Evolutionary conservation across 129 eudicot species (phyloP), one percentile per base, ranked within the genome.

Genomic region (Silybum marianum): DNA sequence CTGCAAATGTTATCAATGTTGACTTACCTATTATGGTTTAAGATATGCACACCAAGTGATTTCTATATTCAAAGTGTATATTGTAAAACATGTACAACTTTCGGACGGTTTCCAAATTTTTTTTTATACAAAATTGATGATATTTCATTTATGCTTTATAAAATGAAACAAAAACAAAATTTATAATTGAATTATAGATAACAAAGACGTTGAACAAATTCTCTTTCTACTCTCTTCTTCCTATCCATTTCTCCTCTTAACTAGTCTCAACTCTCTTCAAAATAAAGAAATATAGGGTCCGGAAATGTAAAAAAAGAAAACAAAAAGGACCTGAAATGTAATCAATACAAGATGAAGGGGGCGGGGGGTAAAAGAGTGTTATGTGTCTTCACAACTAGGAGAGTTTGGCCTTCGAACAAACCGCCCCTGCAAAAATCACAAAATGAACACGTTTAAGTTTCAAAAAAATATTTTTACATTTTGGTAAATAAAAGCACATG

Each of bases 361-460:
- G 70, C 14, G 67, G 72, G 62, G 38, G 54, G 70, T 22, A 14
- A 36, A 14, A 19, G 5, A 69, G 10, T 54, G 74, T 74, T 74
- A 65, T 32, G 75, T 51, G 42, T 85, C 84, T 70, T 69, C 86
- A 75, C 86, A 75, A 26, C 78, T 77, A 4, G 80, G 85, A 63
- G 92, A 88, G 82, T 91, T 85, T 38, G 89, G 51, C 82, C 91
- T 87, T 85, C 89, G 87, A 19, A 91, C 95, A 91, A 91, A 91
- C 13, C 95, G 89, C 34, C 95, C 95, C 95, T 91, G 91, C 84
- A 84, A 70, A 74, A 21, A 28, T 77, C 44, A 72, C 22, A 78
- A 58, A 63, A 67, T 24, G 5, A 73, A 63, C 44, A 83, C 7
- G 60, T 8, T 24, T 77, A 70, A 62, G 22, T 67, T 11, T 23